phyloP scores from a whole-genome alignment of 2,329 filamentous ascomycete genomes.

The Lecanicillium sp. region DNA sequence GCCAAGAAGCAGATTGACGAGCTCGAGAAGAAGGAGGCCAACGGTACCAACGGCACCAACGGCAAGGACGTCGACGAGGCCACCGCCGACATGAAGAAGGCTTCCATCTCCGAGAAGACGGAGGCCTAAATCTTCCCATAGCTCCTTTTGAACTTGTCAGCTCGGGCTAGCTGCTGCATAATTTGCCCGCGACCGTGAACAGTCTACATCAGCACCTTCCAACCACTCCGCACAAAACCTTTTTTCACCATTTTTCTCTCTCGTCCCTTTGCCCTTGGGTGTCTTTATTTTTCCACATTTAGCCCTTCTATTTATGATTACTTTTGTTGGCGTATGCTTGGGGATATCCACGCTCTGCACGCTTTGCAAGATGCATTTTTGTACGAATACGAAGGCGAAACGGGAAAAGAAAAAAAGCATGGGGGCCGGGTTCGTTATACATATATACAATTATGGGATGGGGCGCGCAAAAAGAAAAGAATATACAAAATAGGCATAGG shows the following conservation, averaged over 20 bases:
- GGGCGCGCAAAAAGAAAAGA: too few relatives aligned
- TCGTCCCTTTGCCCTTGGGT: not conserved
- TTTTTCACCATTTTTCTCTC: not conserved
- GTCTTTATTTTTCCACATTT: constrained; percentile 1
- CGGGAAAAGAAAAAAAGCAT: not conserved
- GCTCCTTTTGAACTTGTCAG: not conserved
- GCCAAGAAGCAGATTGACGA: constrained; percentile 92
- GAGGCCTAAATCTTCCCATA: constrained; percentile 26
- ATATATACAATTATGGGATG: too few relatives aligned
- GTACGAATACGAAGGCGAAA: constrained; percentile 5
- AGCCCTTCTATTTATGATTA: not conserved
- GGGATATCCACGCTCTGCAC: constrained; percentile 5
- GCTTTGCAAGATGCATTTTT: too few relatives aligned
- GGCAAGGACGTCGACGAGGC: constrained; percentile 47
- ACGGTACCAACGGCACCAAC: constrained; percentile 33
- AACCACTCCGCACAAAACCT: not conserved
- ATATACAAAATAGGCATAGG: too few relatives aligned
- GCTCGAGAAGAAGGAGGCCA: constrained; percentile 55
- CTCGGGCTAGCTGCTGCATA: too few relatives aligned
- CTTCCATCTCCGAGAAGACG: constrained; percentile 44
- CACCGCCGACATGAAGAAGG: constrained; percentile 42
- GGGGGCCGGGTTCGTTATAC: too few relatives aligned
- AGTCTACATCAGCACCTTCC: constrained; percentile 2
- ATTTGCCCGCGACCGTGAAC: not conserved
- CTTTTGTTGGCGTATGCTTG: constrained; percentile 8